Conservation (phyloP, 345 rosid species). For the Eucalyptus globulus region DNA sequence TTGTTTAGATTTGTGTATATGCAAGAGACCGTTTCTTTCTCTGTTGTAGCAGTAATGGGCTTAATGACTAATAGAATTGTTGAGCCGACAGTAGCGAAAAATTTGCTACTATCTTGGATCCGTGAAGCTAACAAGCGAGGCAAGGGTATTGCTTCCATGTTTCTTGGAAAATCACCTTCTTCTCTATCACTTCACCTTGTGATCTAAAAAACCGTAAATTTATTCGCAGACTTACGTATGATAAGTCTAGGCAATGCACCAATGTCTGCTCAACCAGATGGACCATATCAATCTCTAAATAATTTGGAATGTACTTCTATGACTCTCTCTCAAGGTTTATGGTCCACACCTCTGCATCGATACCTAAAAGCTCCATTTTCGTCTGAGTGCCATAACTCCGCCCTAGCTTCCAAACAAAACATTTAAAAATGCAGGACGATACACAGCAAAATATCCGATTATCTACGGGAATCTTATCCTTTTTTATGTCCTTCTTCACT, state of each 20-base stretch:
- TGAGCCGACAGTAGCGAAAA: not conserved
- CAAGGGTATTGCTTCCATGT: not conserved
- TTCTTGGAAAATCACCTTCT: not conserved
- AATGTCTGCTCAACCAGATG: not conserved
- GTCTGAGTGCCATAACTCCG: not conserved
- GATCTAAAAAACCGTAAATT: not conserved
- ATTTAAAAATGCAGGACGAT: not conserved
- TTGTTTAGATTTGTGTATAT: not conserved
- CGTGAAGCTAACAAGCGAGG: not conserved
- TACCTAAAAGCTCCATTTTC: not conserved
- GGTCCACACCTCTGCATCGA: not conserved
- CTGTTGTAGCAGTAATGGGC: not conserved
- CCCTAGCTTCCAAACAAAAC: not conserved
- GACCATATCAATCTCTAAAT: not conserved
- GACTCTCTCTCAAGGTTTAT: not conserved
- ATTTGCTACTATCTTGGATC: not conserved
- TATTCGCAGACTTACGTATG: not conserved
- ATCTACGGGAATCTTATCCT: not conserved
- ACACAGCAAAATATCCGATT: not conserved
- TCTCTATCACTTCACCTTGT: not conserved
- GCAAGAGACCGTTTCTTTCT: not conserved
- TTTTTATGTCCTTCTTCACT: not conserved
- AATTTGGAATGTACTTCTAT: not conserved
- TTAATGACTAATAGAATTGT: not conserved
- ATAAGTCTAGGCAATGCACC: not conserved